These are phyloP conservation scores for Blastobotrys petasosporus DNA, from an alignment of 1,139 yeast genomes.

Conservation along the genomic window DNA sequence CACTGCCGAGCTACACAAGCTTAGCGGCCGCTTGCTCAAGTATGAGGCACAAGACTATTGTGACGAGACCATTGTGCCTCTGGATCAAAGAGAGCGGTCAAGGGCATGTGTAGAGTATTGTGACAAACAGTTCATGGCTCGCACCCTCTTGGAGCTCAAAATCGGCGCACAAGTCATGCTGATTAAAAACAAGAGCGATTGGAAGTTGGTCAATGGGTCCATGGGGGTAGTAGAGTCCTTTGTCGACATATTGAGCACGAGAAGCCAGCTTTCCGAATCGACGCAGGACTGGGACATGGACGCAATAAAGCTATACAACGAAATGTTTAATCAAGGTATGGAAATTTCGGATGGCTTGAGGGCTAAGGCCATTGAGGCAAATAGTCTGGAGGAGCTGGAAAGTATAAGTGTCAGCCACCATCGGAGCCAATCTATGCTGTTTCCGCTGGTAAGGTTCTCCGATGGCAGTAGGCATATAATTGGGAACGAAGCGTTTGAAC, in stretches of 20 bases:
- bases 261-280: too few species aligned
- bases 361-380: too few species aligned
- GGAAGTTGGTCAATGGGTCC: slow-evolving; percentile 46
- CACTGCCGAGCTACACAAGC: slow-evolving; percentile 42
- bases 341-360: too few species aligned
- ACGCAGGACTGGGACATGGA: too few species aligned
- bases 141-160: slow-evolving; percentile 41
- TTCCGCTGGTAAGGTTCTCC: slow-evolving; percentile 3
- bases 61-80: slow-evolving; percentile 16
- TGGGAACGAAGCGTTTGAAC: not conserved
- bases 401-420: too few species aligned
- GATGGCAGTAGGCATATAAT: not conserved
- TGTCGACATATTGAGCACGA: too few species aligned
- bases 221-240: slow-evolving; percentile 44
- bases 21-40: slow-evolving; percentile 37
- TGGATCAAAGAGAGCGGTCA: too few species aligned
- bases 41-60: slow-evolving; percentile 49
- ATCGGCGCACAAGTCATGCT: slow-evolving; percentile 61
- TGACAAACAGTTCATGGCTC: slow-evolving; percentile 41
- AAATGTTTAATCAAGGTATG: slow-evolving; percentile 8
- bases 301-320: slow-evolving; percentile 20
- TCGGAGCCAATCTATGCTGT: not conserved
- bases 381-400: too few species aligned
- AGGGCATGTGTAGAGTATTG: slow-evolving; percentile 1
- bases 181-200: slow-evolving; percentile 41